Conservation (phyloP, 192 early-diverging fungal species). For the Gamsiella multidivaricata region DNA sequence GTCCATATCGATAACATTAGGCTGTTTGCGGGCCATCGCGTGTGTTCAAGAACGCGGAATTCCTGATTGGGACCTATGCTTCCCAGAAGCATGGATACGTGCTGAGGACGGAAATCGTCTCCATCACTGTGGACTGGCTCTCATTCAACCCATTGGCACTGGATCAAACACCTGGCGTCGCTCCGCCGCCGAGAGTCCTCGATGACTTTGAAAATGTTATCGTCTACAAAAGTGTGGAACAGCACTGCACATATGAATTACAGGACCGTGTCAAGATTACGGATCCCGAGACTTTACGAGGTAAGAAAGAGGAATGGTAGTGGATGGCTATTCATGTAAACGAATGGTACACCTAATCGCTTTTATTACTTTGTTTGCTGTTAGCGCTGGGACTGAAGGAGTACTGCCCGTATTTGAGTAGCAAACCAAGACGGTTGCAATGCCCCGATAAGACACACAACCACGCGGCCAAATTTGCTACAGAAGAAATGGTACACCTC, state of each 20-base stretch:
- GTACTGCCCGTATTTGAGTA: slow-evolving; percentile 42
- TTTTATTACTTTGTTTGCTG: neutral
- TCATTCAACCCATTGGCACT: slow-evolving; percentile 46
- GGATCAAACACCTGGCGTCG: slow-evolving; percentile 48
- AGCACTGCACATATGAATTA: slow-evolving; percentile 50
- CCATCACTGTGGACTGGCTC: slow-evolving; percentile 47
- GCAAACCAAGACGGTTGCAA: slow-evolving; percentile 25
- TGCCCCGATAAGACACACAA: slow-evolving; percentile 36
- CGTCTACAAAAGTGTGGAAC: slow-evolving; percentile 45
- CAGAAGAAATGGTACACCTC: slow-evolving; percentile 38
- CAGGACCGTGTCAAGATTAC: slow-evolving; percentile 37
- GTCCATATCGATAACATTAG: slow-evolving; percentile 7
- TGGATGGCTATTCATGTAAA: neutral
- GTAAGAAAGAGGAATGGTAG: neutral
- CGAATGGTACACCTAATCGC: neutral
- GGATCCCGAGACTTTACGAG: slow-evolving; percentile 20
- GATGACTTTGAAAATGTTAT: slow-evolving; percentile 54
- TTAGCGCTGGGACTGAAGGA: slow-evolving; percentile 23
- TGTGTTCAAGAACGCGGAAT: slow-evolving; percentile 43
- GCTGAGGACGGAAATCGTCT: slow-evolving; percentile 18
- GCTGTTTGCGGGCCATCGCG: slow-evolving; percentile 29
- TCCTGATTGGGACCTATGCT: slow-evolving; percentile 20
- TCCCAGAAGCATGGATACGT: slow-evolving; percentile 34
- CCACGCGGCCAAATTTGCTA: slow-evolving; percentile 32
- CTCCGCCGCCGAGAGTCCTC: slow-evolving; percentile 33